Evolutionary conservation across 2,329 filamentous ascomycete genomes (phyloP).

Genomic region (Penicillium sp.): DNA sequence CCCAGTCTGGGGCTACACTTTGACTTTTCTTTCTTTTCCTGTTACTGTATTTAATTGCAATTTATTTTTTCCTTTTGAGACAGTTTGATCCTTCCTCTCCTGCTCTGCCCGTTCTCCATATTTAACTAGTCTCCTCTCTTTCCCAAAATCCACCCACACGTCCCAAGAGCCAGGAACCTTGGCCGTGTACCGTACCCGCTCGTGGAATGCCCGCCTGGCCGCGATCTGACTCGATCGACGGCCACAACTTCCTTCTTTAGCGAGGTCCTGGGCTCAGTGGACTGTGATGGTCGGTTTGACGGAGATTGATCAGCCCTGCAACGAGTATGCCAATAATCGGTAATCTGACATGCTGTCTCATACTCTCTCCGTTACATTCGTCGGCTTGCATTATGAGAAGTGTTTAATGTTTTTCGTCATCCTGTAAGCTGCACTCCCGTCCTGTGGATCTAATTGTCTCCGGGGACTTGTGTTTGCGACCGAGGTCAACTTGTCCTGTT

Average conservation of each 20-base stretch:
- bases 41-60: no score
- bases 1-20: conserved; percentile 14
- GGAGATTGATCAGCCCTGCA: conserved; percentile 22
- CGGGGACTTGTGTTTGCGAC: neutral
- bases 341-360: neutral
- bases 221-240: conserved; percentile 19
- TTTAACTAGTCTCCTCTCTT: neutral
- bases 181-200: conserved; percentile 15
- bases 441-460: neutral
- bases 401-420: neutral
- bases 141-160: neutral
- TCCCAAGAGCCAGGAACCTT: conserved; percentile 23
- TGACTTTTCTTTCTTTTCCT: conserved; percentile 10
- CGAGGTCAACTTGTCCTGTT: neutral
- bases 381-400: neutral
- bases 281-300: conserved; percentile 2
- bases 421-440: neutral
- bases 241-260: conserved; percentile 14
- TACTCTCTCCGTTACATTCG: neutral
- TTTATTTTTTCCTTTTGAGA: no score
- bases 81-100: no score
- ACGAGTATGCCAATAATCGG: conserved; percentile 15
- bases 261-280: neutral
- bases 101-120: no score
- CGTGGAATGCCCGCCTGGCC: conserved; percentile 18